A percentile compares a stretch with the other conserved stretches of the same genome.
Conservation (phyloP, 1,139 yeast species). For the Kurtzmaniella quercitrusa region DNA sequence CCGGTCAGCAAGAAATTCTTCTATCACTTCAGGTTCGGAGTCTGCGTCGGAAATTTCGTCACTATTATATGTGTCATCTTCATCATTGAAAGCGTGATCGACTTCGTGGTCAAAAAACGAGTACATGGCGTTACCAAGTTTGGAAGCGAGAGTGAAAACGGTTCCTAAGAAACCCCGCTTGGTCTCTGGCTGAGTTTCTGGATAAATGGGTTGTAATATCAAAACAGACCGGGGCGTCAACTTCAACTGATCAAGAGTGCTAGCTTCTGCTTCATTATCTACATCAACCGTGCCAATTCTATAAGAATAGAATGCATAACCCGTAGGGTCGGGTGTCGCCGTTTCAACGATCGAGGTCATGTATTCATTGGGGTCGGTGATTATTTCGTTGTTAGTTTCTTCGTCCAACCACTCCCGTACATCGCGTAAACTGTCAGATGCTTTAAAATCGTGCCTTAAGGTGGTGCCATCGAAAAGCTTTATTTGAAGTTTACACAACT, state of each 20-base stretch:
- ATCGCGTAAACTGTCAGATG: slow-evolving; percentile 40
- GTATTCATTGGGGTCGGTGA: slow-evolving; percentile 18
- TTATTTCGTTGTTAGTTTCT: slow-evolving; percentile 38
- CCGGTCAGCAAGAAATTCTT: slow-evolving; percentile 5
- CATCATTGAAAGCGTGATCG: slow-evolving; percentile 11
- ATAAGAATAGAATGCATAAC: slow-evolving; percentile 38
- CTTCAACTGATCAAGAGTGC: slow-evolving; percentile 42
- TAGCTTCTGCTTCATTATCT: slow-evolving; percentile 50
- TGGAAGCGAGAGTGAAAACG: slow-evolving; percentile 13
- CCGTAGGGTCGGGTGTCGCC: slow-evolving; percentile 28
- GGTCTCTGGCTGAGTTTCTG: slow-evolving; percentile 18
- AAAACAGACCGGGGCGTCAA: slow-evolving; percentile 65
- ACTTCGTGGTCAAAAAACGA: slow-evolving; percentile 44
- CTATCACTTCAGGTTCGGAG: slow-evolving; percentile 11
- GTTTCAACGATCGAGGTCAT: slow-evolving; percentile 38
- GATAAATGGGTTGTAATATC: slow-evolving; percentile 53
- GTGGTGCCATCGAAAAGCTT: slow-evolving; percentile 55
- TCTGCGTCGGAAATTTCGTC: background rate
- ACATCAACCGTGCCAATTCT: slow-evolving; percentile 32
- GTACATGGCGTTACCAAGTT: slow-evolving; percentile 29
- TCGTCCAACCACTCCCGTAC: slow-evolving; percentile 64
- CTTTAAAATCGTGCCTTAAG: slow-evolving; percentile 37
- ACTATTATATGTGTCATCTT: background rate
- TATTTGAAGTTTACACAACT: slow-evolving; percentile 42
- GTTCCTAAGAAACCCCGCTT: slow-evolving; percentile 14